These are phyloP conservation scores for Blastosporella zonata DNA, from an alignment of 1,284 basidiomycete species.

Conservation along the genomic window DNA sequence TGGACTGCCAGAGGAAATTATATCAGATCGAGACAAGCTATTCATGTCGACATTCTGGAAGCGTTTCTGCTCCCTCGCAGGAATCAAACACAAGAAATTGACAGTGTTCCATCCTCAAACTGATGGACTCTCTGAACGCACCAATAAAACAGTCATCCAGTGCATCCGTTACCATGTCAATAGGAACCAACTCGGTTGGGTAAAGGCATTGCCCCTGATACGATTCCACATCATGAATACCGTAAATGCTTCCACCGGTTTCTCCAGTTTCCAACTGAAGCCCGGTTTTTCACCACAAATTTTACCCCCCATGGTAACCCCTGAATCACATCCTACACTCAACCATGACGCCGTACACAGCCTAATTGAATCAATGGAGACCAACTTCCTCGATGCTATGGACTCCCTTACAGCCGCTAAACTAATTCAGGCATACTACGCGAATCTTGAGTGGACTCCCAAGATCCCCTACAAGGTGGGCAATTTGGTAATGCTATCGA, in stretches of 20 bases:
- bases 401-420: no score
- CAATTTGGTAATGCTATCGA: no score
- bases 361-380: no score
- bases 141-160: slow-evolving; percentile 18
- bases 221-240: slow-evolving; percentile 8
- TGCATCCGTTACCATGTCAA: slow-evolving; percentile 7
- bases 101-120: slow-evolving; percentile 24
- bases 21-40: slow-evolving; percentile 16
- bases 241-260: slow-evolving; percentile 4
- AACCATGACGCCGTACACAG: no score
- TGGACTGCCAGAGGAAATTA: slow-evolving; percentile 6
- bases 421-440: no score
- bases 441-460: no score
- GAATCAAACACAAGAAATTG: slow-evolving; percentile 1
- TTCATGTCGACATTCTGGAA: slow-evolving; percentile 16
- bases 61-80: neutral
- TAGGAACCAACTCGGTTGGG: slow-evolving; percentile 1
- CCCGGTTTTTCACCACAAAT: slow-evolving; percentile 2
- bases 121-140: slow-evolving; percentile 18
- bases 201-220: neutral
- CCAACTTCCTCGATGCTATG: no score
- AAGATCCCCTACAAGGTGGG: no score
- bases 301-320: neutral
- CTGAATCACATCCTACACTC: no score
- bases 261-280: slow-evolving; percentile 5